phyloP scores from a whole-genome alignment of 148 eudicot species.

The Beta vulgaris region DNA sequence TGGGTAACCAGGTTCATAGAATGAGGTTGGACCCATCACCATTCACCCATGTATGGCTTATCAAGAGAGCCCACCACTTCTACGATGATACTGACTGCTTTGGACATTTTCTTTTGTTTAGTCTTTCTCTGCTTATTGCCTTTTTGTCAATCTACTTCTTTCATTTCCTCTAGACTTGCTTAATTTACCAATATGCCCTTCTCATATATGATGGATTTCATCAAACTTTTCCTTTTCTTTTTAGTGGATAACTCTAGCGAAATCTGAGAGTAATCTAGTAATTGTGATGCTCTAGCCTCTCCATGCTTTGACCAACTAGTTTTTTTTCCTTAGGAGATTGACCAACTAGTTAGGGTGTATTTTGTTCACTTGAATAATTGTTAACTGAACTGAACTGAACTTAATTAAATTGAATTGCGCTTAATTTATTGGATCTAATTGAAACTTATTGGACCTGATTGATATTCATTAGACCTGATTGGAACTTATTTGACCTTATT shows the following conservation, averaged over 20 bases:
- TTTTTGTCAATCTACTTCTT: slow-evolving; percentile 21
- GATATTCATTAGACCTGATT: too few species aligned
- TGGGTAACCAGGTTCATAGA: not conserved
- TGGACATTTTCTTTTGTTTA: slow-evolving; percentile 27
- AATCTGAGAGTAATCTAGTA: not conserved
- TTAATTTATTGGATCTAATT: too few species aligned
- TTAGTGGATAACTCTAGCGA: not conserved
- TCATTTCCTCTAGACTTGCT: slow-evolving; percentile 9
- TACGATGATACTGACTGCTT: slow-evolving; percentile 20
- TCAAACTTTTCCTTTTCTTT: not conserved
- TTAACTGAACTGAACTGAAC: too few species aligned
- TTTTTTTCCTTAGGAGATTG: not conserved
- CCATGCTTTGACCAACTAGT: not conserved
- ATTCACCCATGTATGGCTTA: not conserved
- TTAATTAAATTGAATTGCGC: too few species aligned
- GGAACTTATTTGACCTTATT: too few species aligned
- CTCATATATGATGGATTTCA: not conserved
- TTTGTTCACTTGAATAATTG: too few species aligned
- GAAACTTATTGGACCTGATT: too few species aligned
- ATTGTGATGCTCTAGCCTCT: not conserved
- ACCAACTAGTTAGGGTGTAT: too few species aligned
- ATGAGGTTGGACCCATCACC: slow-evolving; percentile 10
- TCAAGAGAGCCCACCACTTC: slow-evolving; percentile 21
- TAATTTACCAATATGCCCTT: slow-evolving; percentile 20
- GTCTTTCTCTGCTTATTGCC: slow-evolving; percentile 12